Evolutionary conservation across 2,329 filamentous ascomycete species (phyloP), one percentile per base, ranked within the genome.

Genomic region (Fusarium oxysporum): DNA sequence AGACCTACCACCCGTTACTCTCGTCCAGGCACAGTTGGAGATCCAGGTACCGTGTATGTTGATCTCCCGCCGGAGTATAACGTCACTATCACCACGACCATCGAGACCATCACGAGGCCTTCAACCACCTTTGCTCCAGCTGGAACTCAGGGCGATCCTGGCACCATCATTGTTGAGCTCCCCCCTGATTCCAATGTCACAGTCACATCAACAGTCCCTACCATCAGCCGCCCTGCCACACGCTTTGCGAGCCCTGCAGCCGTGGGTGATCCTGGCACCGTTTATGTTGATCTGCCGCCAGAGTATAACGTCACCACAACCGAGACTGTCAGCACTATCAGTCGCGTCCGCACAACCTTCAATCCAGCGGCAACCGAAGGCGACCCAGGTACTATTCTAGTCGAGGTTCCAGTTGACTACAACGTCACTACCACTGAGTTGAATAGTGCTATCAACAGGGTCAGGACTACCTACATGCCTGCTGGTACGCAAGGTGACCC

Each of bases 181-280:
- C 65, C 62, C 25, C 65, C 65, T 9, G 63, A 67, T 11, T 44
- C 30, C 16, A 68, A 67, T 37, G 44, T 68, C 25, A 68, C 65
- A 3, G 37, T 55, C 12, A 53, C 62, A 9, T 25, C 40, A 8
- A 64, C 37, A n/a, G 32, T 61, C 28, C 35, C 40, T 19, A 68
- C 65, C 3, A 54, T 68, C 13, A 54, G 54, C 6, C 51, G 45
- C n/a, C 62, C 62, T 32, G 23, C 32, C 14, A 68, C 62, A 11
- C 64, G 45, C 10, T 68, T 66, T 30, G 37, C 53, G 21, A 33
- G 54, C 16, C 65, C 65, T 23, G 47, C 53, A 5, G 32, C 40
- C 3, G 17, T 25, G 33, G 65, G 65, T 10, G 65, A 68, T 19
- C 65, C 65, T 13, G 65, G 65, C 6, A 67, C 65, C 5, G 25